Evolutionary conservation across 2,329 filamentous ascomycete genomes (phyloP), one percentile per base, ranked within the genome.

Genomic region (Colletotrichum chrysophilum): DNA sequence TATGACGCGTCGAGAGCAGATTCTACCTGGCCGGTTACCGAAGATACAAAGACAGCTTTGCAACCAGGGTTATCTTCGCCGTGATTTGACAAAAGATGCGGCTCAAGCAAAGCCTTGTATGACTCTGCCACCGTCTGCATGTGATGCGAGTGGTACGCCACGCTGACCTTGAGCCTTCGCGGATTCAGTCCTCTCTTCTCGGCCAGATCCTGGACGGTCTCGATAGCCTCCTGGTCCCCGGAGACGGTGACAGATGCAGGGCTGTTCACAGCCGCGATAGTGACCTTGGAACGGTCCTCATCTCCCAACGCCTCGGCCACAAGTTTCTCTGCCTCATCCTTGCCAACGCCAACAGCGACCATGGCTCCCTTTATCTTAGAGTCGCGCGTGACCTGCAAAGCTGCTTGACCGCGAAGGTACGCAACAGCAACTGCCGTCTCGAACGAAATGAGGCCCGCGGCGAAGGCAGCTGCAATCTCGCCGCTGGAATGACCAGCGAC

Each of bases 261-360:
- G 32, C 88, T 89, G 82, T 91, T 91, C 77, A 88, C 85, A 78
- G 89, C 89, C 26, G 70, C 64, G 34, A 68, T 66, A 52, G 74
- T 26, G 34, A 60, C 70, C 14, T 66, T 70, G 13, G 30, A 48
- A 7, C 66, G 36, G 32, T 64, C 81, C 12, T 58, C 66, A 13
- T 21, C 6, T 30, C 13, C 66, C 13, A 58, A 18, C 12, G 43
- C 55, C 21, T 58, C 21, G 14, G 34, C 16, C 18, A 68, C 14
- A n/a, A 68, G 66, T 8, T 79, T 5, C 52, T 69, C 3, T 77
- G 79, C 56, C 72, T 79, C 76, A 79, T 81, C 38, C 79, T 48
- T 16, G 16, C 43, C 52, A 9, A 75, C 60, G 28, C 78, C 78
- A 61, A 80, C 66, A 30, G 79, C 79, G 7, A 80, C 16, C 80